phyloP scores from a whole-genome alignment of 164 flowering plant genomes.

The Stephania cephalantha region DNA sequence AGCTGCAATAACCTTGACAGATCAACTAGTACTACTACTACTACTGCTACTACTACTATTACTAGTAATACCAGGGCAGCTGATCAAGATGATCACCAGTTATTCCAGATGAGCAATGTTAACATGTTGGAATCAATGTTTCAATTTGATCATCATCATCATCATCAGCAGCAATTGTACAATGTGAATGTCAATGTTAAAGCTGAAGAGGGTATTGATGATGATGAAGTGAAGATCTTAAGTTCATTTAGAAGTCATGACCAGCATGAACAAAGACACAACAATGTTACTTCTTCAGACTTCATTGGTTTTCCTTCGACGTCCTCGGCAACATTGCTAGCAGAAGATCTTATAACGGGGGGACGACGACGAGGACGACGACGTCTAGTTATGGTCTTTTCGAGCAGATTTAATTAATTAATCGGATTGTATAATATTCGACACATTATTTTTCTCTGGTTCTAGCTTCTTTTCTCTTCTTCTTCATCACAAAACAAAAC shows the following conservation, averaged over 20 bases:
- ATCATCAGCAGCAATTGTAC: constrained; percentile 30
- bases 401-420: constrained; percentile 34
- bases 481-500: background rate
- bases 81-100: constrained; percentile 6
- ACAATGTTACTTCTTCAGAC: constrained; percentile 12
- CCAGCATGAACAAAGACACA: constrained; percentile 16
- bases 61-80: too few relatives aligned
- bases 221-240: constrained; percentile 28
- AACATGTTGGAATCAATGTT: constrained; percentile 23
- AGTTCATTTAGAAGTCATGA: constrained; percentile 37
- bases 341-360: constrained; percentile 50
- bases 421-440: constrained; percentile 25
- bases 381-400: constrained; percentile 34
- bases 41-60: too few relatives aligned
- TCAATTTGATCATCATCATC: constrained; percentile 36
- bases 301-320: constrained; percentile 37
- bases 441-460: background rate
- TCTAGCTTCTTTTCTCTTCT: background rate
- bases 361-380: constrained; percentile 27
- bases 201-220: constrained; percentile 24
- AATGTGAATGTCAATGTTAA: constrained; percentile 26
- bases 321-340: constrained; percentile 22
- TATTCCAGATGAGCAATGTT: constrained; percentile 25
- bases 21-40: too few relatives aligned
- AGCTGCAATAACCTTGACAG: constrained; percentile 29